Base-by-base conservation (phyloP, 257 asterid genomes). In the Ocimum tenuiflorum region DNA sequence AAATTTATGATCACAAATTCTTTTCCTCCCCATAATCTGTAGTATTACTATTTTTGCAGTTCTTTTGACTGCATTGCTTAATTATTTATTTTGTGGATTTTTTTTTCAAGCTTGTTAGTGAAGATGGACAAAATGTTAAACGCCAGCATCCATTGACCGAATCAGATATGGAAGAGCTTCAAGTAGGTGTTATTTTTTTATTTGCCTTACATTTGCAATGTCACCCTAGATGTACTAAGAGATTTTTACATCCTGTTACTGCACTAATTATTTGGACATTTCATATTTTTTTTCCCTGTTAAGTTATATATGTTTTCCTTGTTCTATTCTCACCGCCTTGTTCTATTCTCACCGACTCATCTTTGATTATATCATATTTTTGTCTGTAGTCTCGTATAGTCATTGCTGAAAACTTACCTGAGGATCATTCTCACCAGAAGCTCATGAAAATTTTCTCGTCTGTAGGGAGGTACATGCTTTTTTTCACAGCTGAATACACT, bases 371-470 rank as follows among this genome's bases (percentile, higher is more conserved):
- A 35, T 63, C 31, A 29, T 36, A 29, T 59, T 78, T 43, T 63
- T 55, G n/a, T 54, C 59, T 72, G 14, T 60, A 91, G 97, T 84
- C 94, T 57, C 89, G 91, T 57, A 88, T 91, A 62, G 71, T 88
- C 68, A 72, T 91, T 69, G 96, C 94, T 59, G 97, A 91, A 70
- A 91, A 91, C 68, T 73, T 91, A 70, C 96, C 97, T 0, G 96
- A 86, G 77, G 96, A 91, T 74, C 97, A 88, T 72, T 84, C 89
- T 68, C 97, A 91, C 69, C 97, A 91, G 84, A 91, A 85, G 72
- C 94, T 91, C 65, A 78, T 88, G 94, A 91, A 81, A 78, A 80
- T 88, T 61, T 88, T 91, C 78, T 86, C 96, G 19, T 73, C 94
- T 4, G 80, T 88, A 20, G 97, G 96, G 78, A 88, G 97, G 97